Conservation (phyloP, 1,284 basidiomycete species). For the Naganishia liquefaciens region DNA sequence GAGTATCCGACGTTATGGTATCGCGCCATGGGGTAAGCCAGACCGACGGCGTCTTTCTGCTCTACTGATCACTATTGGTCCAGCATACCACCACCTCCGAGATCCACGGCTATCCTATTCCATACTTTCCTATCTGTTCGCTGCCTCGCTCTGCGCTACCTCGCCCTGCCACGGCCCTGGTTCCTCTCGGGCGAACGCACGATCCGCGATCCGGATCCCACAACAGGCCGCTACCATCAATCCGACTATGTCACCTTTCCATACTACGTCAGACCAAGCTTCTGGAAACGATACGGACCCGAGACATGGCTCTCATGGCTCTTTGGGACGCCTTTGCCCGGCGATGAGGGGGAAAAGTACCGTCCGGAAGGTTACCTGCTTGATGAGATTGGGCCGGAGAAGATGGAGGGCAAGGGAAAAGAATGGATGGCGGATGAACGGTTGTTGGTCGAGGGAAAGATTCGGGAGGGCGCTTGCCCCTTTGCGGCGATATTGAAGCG, state of each 20-base stretch:
- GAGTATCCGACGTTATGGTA: constrained; percentile 18
- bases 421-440: constrained; percentile 29
- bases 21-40: constrained; percentile 21
- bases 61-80: background rate
- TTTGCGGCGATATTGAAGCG: constrained; percentile 24
- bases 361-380: constrained; percentile 30
- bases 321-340: constrained; percentile 18
- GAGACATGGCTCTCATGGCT: constrained; percentile 2
- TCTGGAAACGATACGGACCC: constrained; percentile 28
- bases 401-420: constrained; percentile 26
- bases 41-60: background rate
- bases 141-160: constrained; percentile 16
- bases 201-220: constrained; percentile 10
- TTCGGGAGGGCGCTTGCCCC: constrained; percentile 11
- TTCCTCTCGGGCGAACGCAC: constrained; percentile 16
- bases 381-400: constrained; percentile 25
- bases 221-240: constrained; percentile 14
- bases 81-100: constrained; percentile 1
- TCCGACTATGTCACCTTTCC: constrained; percentile 22
- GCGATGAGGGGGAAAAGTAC: constrained; percentile 27
- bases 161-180: constrained; percentile 24
- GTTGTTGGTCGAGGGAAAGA: background rate
- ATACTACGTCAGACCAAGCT: constrained; percentile 29
- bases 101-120: background rate
- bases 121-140: background rate